Evolutionary conservation across 2,329 filamentous ascomycete genomes (phyloP).

Genomic region (Rhynchosporium graminicola): DNA sequence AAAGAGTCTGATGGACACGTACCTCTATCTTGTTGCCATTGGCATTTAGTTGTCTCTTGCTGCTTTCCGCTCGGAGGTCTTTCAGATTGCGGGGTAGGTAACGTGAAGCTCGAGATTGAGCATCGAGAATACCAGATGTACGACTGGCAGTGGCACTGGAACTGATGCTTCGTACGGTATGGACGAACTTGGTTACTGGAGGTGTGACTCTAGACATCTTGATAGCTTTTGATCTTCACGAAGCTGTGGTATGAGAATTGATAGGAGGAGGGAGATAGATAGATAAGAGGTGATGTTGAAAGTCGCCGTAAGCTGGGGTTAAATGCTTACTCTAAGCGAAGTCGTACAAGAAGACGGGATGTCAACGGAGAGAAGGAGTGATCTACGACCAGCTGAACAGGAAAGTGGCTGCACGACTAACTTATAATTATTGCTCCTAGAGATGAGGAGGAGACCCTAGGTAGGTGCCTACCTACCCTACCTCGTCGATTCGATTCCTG

Average conservation of each 20-base stretch:
- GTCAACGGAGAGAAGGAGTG: neutral
- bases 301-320: conserved; percentile 6
- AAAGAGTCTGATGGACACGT: conserved; percentile 6
- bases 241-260: neutral
- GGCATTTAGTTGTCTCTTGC: conserved; percentile 31
- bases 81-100: conserved; percentile 36
- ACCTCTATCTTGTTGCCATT: conserved; percentile 38
- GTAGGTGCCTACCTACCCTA: no score
- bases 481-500: conserved; percentile 11
- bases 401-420: neutral
- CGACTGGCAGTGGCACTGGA: conserved; percentile 32
- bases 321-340: neutral
- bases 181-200: conserved; percentile 36
- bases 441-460: conserved; percentile 12
- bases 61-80: conserved; percentile 36
- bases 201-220: conserved; percentile 40
- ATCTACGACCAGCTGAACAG: neutral
- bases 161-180: conserved; percentile 33
- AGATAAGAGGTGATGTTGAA: neutral
- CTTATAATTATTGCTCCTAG: conserved; percentile 19
- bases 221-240: conserved; percentile 18
- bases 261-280: conserved; percentile 15
- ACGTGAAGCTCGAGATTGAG: conserved; percentile 28
- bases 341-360: neutral
- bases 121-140: conserved; percentile 32